Percentiles rank a stretch among this genome's conserved stretches.
These are phyloP conservation scores for Actinomortierella ambigua DNA, from an alignment of 371 early-diverging fungal species.

Conservation along the genomic window DNA sequence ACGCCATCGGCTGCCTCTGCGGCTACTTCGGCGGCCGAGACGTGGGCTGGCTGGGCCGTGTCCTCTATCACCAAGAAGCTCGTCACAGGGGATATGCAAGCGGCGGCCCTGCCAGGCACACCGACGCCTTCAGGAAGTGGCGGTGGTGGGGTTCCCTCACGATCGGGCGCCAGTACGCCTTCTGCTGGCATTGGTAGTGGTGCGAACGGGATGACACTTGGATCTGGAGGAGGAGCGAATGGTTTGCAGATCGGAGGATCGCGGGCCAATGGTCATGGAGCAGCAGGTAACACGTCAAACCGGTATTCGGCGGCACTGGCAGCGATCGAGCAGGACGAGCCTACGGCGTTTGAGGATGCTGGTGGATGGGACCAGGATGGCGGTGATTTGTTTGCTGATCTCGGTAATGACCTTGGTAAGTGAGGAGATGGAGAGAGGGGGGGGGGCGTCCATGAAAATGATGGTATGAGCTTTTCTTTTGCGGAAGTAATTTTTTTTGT, in stretches of 20 bases:
- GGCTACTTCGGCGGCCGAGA: conserved; percentile 43
- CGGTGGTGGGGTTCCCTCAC: conserved; percentile 13
- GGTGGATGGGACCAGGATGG: conserved; percentile 38
- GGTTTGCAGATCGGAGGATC: conserved; percentile 32
- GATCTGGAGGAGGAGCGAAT: neutral
- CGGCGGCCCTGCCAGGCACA: conserved; percentile 20
- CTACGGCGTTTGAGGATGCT: conserved; percentile 1
- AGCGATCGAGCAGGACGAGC: conserved; percentile 34
- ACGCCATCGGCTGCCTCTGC: conserved; percentile 23
- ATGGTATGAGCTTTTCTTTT: too few species aligned
- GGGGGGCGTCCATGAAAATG: too few species aligned
- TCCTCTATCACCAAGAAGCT: conserved; percentile 62
- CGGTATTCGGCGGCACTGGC: conserved; percentile 44
- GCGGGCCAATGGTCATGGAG: conserved; percentile 3
- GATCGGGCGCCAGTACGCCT: conserved; percentile 21
- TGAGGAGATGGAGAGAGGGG: too few species aligned
- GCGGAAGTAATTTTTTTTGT: too few species aligned
- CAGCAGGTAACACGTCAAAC: conserved; percentile 30
- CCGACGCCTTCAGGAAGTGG: conserved; percentile 7
- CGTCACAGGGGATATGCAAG: conserved; percentile 44
- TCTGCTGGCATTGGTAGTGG: conserved; percentile 18
- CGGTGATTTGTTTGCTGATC: conserved; percentile 37
- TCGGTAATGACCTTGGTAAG: conserved; percentile 4
- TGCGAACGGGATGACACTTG: conserved; percentile 5
- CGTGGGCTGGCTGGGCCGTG: conserved; percentile 82